Evolutionary conservation across 2,329 filamentous ascomycete species (phyloP).

Genomic region (Fusarium dlaminii): DNA sequence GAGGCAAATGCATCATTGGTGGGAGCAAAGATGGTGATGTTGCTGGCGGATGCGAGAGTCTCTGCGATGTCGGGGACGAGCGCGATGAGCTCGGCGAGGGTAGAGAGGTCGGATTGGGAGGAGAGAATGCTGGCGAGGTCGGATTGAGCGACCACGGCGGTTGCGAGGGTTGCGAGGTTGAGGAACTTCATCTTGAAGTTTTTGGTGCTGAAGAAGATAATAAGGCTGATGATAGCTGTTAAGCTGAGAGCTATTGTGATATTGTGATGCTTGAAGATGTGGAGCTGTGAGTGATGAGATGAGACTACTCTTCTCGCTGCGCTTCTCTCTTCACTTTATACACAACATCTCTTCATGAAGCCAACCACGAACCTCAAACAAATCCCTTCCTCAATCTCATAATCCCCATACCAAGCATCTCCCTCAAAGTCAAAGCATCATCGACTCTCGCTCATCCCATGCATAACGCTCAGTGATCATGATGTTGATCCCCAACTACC

Average conservation of each 20-base stretch:
- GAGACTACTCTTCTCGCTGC: neutral
- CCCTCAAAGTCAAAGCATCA: slow-evolving; percentile 18
- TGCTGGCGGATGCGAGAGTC: slow-evolving; percentile 43
- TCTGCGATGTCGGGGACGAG: slow-evolving; percentile 42
- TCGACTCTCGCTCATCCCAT: slow-evolving; percentile 7
- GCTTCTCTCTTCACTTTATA: slow-evolving; percentile 18
- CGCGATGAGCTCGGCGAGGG: slow-evolving; percentile 25
- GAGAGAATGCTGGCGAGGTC: slow-evolving; percentile 27
- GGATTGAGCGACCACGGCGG: slow-evolving; percentile 19
- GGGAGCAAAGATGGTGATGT: slow-evolving; percentile 50
- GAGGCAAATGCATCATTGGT: slow-evolving; percentile 48
- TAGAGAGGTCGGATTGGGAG: slow-evolving; percentile 32
- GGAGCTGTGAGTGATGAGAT: slow-evolving; percentile 12
- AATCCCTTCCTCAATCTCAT: neutral
- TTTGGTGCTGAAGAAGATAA: neutral
- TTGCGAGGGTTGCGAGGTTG: slow-evolving; percentile 23
- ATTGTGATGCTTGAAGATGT: neutral
- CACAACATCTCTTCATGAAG: neutral
- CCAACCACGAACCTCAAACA: neutral
- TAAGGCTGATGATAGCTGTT: neutral
- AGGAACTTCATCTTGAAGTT: slow-evolving; percentile 20
- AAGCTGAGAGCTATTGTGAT: neutral
- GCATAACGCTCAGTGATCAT: neutral
- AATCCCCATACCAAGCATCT: neutral
- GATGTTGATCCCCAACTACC: neutral